Evolutionary conservation across 1,284 basidiomycete species (phyloP).

Genomic region (Veloboletus limbatus): DNA sequence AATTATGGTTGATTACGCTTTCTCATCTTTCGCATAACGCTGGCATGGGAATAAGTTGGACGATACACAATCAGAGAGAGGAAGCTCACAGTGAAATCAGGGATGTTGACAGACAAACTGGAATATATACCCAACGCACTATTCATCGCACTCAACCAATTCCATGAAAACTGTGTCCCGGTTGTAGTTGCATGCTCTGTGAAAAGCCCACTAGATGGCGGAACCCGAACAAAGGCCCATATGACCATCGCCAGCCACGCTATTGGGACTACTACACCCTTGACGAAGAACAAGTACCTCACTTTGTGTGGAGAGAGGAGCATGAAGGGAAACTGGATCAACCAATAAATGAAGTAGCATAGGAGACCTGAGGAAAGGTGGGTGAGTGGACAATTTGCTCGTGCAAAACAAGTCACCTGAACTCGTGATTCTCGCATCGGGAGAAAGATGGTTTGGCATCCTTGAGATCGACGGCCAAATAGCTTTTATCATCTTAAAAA

Average conservation of each 20-base stretch:
- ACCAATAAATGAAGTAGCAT: slow-evolving; percentile 68
- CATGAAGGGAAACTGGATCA: slow-evolving; percentile 61
- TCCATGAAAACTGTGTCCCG: slow-evolving; percentile 45
- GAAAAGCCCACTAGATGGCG: slow-evolving; percentile 45
- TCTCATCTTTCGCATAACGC: slow-evolving; percentile 34
- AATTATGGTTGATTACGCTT: slow-evolving; percentile 20
- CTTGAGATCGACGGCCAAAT: slow-evolving; percentile 63
- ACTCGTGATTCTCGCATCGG: slow-evolving; percentile 53
- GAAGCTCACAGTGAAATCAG: slow-evolving; percentile 50
- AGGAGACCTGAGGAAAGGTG: slow-evolving; percentile 40
- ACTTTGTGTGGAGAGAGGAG: slow-evolving; percentile 61
- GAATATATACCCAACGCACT: slow-evolving; percentile 53
- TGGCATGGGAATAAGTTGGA: slow-evolving; percentile 9
- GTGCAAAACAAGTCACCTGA: slow-evolving; percentile 32
- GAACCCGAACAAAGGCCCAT: slow-evolving; percentile 58
- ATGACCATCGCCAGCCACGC: slow-evolving; percentile 58
- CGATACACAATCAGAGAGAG: neutral
- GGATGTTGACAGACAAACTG: slow-evolving; percentile 56
- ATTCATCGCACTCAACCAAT: slow-evolving; percentile 55
- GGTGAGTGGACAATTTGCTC: neutral
- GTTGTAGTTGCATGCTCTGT: slow-evolving; percentile 33
- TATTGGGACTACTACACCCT: slow-evolving; percentile 57
- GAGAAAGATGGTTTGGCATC: slow-evolving; percentile 54
- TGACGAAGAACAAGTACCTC: slow-evolving; percentile 59
- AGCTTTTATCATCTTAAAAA: slow-evolving; percentile 53